phyloP scores from a whole-genome alignment of 192 early-diverging fungal genomes.

The Coemansia aciculifera region DNA sequence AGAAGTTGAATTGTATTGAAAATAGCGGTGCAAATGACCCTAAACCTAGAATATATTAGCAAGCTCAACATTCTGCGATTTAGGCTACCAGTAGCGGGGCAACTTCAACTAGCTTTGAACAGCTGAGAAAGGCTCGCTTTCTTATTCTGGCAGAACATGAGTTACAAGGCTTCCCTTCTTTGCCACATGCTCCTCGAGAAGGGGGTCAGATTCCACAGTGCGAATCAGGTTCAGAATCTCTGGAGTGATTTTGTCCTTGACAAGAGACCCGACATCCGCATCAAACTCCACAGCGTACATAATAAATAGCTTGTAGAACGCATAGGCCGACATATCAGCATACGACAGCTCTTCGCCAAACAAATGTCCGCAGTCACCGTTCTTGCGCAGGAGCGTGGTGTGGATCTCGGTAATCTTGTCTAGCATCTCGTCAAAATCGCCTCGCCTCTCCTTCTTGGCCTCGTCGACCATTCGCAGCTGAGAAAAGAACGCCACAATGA shows the following conservation, averaged over 20 bases:
- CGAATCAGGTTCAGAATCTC: conserved; percentile 32
- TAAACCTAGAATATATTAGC: no score
- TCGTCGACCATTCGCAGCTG: background rate
- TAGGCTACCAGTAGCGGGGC: no score
- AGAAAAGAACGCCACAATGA: background rate
- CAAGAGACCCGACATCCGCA: background rate
- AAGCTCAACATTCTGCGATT: no score
- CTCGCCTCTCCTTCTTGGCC: conserved; percentile 21
- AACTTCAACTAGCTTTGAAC: no score
- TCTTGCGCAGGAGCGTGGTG: conserved; percentile 38
- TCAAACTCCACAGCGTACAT: background rate
- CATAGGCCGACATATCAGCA: conserved; percentile 40
- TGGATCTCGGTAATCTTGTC: conserved; percentile 35
- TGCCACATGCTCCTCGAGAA: background rate
- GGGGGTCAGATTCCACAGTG: conserved; percentile 19
- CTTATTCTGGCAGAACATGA: background rate
- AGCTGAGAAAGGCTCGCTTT: background rate
- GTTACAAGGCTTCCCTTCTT: conserved; percentile 1
- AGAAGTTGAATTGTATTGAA: no score
- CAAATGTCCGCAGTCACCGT: conserved; percentile 58
- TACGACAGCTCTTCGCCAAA: conserved; percentile 47
- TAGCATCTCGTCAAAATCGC: conserved; percentile 16
- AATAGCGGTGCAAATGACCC: no score
- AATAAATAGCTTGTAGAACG: conserved; percentile 19
- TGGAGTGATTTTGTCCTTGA: conserved; percentile 24